Percentiles rank a stretch among this genome's conserved stretches.
phyloP scores from a whole-genome alignment of 345 rosid species.

The Pseudoturritis turrita region DNA sequence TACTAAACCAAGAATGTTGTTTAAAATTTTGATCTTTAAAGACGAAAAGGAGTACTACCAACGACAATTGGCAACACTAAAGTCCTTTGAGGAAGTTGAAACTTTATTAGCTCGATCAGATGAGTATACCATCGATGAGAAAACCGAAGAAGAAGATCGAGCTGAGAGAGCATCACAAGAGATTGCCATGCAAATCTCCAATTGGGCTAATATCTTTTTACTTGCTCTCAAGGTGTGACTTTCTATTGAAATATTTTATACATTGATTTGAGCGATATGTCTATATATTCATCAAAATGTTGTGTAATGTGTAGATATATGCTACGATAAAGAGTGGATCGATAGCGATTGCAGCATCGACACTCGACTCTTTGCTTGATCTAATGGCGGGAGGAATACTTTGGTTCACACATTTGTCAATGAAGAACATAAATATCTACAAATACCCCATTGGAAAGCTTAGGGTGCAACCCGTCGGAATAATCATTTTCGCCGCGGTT shows the following conservation, averaged over 20 bases:
- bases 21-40: constrained; percentile 16
- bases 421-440: constrained; percentile 80
- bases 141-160: constrained; percentile 38
- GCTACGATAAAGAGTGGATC: constrained; percentile 91
- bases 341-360: constrained; percentile 92
- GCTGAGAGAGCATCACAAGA: constrained; percentile 44
- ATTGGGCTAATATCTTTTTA: constrained; percentile 66
- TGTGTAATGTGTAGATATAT: constrained; percentile 47
- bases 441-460: constrained; percentile 94
- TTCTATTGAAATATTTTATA: not conserved
- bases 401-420: constrained; percentile 87
- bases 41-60: constrained; percentile 77
- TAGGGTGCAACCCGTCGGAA: constrained; percentile 94
- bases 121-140: constrained; percentile 26
- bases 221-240: constrained; percentile 61
- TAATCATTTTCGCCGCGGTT: constrained; percentile 82
- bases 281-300: not conserved
- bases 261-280: not conserved
- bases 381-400: constrained; percentile 96
- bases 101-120: constrained; percentile 20
- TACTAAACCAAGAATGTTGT: not conserved
- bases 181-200: constrained; percentile 74
- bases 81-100: constrained; percentile 82
- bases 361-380: constrained; percentile 90
- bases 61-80: constrained; percentile 60